phyloP scores from a whole-genome alignment of 805 yeast species.

The Candida yuanshanica region DNA sequence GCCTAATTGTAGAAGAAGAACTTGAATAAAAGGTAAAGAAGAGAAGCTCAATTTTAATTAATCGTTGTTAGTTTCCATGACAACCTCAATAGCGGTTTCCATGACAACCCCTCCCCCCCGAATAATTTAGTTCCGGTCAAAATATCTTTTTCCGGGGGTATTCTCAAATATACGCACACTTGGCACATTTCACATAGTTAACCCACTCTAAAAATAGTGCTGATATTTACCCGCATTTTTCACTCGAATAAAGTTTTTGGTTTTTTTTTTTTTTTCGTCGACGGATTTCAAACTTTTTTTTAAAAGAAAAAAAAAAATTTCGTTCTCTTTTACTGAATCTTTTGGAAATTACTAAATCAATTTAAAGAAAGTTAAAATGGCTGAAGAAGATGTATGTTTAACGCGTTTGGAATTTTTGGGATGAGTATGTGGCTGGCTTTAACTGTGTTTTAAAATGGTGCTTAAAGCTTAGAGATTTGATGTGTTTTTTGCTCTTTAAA shows the following conservation, averaged over 20 bases:
- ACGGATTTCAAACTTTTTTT: not conserved
- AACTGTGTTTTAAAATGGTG: not conserved
- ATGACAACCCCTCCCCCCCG: too few species aligned
- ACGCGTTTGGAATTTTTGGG: not conserved
- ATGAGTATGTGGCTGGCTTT: not conserved
- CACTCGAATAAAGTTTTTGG: not conserved
- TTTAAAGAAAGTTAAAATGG: conserved; percentile 23
- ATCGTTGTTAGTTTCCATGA: too few species aligned
- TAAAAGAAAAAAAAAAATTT: not conserved
- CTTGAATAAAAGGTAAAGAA: too few species aligned
- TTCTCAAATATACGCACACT: not conserved
- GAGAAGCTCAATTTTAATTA: too few species aligned
- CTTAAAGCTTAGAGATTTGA: too few species aligned
- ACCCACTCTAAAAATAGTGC: not conserved
- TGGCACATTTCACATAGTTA: too few species aligned
- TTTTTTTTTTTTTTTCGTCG: not conserved
- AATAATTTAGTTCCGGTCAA: too few species aligned
- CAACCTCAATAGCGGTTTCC: too few species aligned
- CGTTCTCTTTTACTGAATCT: not conserved
- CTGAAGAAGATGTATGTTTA: conserved; percentile 27
- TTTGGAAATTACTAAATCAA: not conserved
- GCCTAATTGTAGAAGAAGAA: too few species aligned
- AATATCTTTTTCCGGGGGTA: not conserved
- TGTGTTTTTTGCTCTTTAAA: not conserved
- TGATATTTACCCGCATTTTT: conserved; percentile 2